Evolutionary conservation across 495 filamentous ascomycete species (phyloP), one percentile per base, ranked within the genome.

Genomic region (Hypoxylon fuscum): DNA sequence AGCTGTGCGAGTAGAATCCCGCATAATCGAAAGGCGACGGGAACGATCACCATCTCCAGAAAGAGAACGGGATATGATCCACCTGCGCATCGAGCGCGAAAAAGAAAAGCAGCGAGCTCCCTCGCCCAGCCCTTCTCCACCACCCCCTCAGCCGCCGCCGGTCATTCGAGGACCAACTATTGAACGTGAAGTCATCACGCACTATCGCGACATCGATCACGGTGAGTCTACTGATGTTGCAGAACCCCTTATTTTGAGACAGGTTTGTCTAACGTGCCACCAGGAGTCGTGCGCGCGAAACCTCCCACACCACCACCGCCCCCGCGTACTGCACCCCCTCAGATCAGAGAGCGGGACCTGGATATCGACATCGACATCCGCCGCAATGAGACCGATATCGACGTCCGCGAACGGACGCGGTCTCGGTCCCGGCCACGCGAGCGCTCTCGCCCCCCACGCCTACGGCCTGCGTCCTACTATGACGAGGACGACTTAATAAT

Each of bases 181-280:
- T 62, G 87, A 90, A 68, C 85, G 91, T 58, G 89, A 96, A 68
- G 83, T 95, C 40, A 90, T 93, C 55, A 92, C 90, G 1, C 91
- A 93, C 72, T 93, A 95, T 68, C 83, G 88, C 18, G 88, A 94
- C 65, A 90, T 96, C 68, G 90, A 97, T 71, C 91, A 96, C 76
- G 93, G 92, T 89, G 80, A 73, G 74, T 74, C 25, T 17, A 27
- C 25, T 27, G 8, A 27, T 27, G 8, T 27, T 3, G n/a, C n/a
- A 27, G 25, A 27, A 27, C 8, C 84, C 86, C 11, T 2, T 1
- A 21, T 23, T 42, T 29, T 14, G 0, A 44, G 38, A 47, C 37
- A 50, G 21, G 14, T 14, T 20, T 15, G 15, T 53, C 45, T 62
- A 56, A 68, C 22, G 18, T 17, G 20, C 11, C 9, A 31, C 52